Conservation (phyloP, 129 eudicot species). For the Lactuca saligna region DNA sequence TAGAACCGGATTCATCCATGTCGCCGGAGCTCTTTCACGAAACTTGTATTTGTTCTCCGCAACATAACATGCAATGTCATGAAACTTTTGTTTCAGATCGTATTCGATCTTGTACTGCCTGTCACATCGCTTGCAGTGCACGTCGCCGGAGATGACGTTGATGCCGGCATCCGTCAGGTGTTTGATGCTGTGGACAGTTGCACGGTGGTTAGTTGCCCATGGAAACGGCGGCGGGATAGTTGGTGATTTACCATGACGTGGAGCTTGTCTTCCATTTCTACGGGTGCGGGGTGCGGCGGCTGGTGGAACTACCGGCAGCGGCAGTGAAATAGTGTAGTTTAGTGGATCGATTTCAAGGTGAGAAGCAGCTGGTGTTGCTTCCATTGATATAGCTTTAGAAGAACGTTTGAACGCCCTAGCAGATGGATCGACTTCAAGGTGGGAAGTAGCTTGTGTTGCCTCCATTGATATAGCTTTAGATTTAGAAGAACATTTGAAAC, state of each 20-base stretch:
- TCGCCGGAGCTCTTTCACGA: conserved; percentile 17
- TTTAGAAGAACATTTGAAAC: no score
- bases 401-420: neutral
- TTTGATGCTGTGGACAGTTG: conserved; percentile 22
- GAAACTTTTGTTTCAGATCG: conserved; percentile 11
- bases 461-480: no score
- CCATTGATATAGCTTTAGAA: neutral
- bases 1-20: conserved; percentile 24
- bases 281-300: conserved; percentile 14
- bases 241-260: conserved; percentile 14
- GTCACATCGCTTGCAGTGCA: conserved; percentile 34
- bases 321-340: neutral
- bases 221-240: conserved; percentile 32
- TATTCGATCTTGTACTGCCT: conserved; percentile 17
- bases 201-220: conserved; percentile 37
- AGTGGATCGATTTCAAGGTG: neutral
- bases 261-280: conserved; percentile 25
- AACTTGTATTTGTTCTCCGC: conserved; percentile 21
- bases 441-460: no score
- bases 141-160: conserved; percentile 20
- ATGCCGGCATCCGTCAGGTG: conserved; percentile 17
- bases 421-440: no score
- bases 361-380: neutral
- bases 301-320: neutral
- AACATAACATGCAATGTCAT: conserved; percentile 13